These are phyloP conservation scores for Lactarius vividus DNA, from an alignment of 768 basidiomycete genomes.

Conservation along the genomic window DNA sequence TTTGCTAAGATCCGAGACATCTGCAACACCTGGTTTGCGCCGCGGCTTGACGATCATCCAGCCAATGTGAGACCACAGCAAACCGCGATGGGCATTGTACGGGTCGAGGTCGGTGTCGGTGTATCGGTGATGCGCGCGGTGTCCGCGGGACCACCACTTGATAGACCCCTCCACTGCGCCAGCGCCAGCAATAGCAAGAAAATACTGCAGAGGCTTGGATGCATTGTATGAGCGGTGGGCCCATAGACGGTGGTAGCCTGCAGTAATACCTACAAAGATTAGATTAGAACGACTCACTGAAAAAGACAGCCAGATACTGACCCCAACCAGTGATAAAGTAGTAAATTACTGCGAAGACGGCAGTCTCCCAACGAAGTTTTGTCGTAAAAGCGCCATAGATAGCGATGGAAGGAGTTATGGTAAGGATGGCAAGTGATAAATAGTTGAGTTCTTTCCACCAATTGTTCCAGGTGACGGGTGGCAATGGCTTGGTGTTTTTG, in stretches of 20 bases:
- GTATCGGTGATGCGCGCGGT: slow-evolving; percentile 96
- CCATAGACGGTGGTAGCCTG: slow-evolving; percentile 97
- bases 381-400: slow-evolving; percentile 69
- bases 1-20: slow-evolving; percentile 81
- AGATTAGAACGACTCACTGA: background rate
- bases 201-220: slow-evolving; percentile 77
- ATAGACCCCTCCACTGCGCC: slow-evolving; percentile 97
- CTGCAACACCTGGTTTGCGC: slow-evolving; percentile 84
- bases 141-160: slow-evolving; percentile 98
- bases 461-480: slow-evolving; percentile 47
- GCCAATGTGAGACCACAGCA: slow-evolving; percentile 83
- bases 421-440: slow-evolving; percentile 71
- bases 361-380: slow-evolving; percentile 68
- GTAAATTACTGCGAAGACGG: slow-evolving; percentile 61
- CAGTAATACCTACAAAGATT: slow-evolving; percentile 62
- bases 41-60: slow-evolving; percentile 95
- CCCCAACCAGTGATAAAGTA: slow-evolving; percentile 84
- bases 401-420: slow-evolving; percentile 69
- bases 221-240: slow-evolving; percentile 96
- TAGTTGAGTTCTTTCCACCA: slow-evolving; percentile 65
- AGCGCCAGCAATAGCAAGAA: slow-evolving; percentile 79
- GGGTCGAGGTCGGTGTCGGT: slow-evolving; percentile 97
- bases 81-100: slow-evolving; percentile 88
- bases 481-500: slow-evolving; percentile 47
- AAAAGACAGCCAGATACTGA: slow-evolving; percentile 40